Evolutionary conservation across 73 alveolate species (phyloP).

Genomic region (Paramecium tetraurelia): DNA sequence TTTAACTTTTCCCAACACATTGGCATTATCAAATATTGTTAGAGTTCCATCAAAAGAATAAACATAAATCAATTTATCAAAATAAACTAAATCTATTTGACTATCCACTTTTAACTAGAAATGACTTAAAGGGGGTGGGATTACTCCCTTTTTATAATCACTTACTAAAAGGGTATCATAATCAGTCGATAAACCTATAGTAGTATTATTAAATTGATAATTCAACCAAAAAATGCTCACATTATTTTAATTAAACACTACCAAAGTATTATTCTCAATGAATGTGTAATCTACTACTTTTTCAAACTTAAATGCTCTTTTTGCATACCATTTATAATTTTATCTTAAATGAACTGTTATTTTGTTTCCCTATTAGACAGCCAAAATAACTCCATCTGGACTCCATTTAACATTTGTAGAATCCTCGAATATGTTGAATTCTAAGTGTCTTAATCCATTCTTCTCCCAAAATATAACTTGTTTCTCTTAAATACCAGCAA

Average conservation of each 20-base stretch:
- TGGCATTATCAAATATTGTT: not conserved
- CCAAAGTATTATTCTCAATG: conserved; percentile 4
- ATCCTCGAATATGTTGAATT: conserved; percentile 69
- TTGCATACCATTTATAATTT: conserved; percentile 82
- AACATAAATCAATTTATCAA: not conserved
- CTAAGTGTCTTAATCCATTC: conserved; percentile 97
- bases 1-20: not conserved
- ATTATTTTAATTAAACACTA: not conserved
- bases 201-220: not conserved
- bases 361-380: not conserved
- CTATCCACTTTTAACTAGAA: not conserved
- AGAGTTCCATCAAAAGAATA: not conserved
- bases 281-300: not conserved
- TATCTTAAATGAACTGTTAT: conserved; percentile 64
- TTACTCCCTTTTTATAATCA: conserved; percentile 50
- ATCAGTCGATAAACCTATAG: conserved; percentile 11
- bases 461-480: conserved; percentile 94
- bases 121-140: conserved; percentile 70
- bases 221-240: not conserved
- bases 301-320: conserved; percentile 48
- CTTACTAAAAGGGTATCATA: conserved; percentile 31
- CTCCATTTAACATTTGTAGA: not conserved
- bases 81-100: not conserved
- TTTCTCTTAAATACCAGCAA: conserved; percentile 83
- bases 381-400: conserved; percentile 59